A percentile compares a stretch with the other conserved stretches of the same genome.
Evolutionary conservation across 1,284 basidiomycete species (phyloP).

Genomic region (Apiotrichum veenhuisii): DNA sequence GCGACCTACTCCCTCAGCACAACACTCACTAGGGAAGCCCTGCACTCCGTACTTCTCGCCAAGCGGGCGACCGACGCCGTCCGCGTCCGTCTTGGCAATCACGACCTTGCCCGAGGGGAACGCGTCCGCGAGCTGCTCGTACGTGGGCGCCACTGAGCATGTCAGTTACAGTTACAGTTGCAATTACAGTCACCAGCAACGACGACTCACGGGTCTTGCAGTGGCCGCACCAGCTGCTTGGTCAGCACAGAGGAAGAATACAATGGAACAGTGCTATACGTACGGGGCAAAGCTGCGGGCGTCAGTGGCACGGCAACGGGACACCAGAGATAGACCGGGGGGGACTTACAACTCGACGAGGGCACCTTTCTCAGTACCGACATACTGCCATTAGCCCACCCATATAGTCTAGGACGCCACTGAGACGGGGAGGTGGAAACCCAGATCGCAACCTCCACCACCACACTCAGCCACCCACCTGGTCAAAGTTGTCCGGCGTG

Average conservation of each 20-base stretch:
- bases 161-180: conserved; percentile 28
- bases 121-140: conserved; percentile 83
- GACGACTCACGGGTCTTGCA: conserved; percentile 51
- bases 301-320: conserved; percentile 5
- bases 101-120: conserved; percentile 72
- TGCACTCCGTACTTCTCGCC: conserved; percentile 63
- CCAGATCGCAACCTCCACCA: background rate
- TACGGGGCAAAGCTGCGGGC: conserved; percentile 43
- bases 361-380: conserved; percentile 74
- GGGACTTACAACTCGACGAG: conserved; percentile 79
- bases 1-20: background rate
- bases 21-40: conserved; percentile 75
- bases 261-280: conserved; percentile 12
- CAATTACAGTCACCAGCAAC: too few species aligned
- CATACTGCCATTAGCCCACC: conserved; percentile 25
- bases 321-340: background rate
- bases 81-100: conserved; percentile 90
- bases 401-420: conserved; percentile 4
- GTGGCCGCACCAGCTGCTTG: conserved; percentile 50
- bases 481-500: conserved; percentile 69
- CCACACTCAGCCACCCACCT: conserved; percentile 41
- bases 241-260: conserved; percentile 7
- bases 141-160: conserved; percentile 76
- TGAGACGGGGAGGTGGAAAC: background rate
- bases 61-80: conserved; percentile 66